Evolutionary conservation across 1,284 basidiomycete genomes (phyloP).

Genomic region (Microbotryum violaceum): DNA sequence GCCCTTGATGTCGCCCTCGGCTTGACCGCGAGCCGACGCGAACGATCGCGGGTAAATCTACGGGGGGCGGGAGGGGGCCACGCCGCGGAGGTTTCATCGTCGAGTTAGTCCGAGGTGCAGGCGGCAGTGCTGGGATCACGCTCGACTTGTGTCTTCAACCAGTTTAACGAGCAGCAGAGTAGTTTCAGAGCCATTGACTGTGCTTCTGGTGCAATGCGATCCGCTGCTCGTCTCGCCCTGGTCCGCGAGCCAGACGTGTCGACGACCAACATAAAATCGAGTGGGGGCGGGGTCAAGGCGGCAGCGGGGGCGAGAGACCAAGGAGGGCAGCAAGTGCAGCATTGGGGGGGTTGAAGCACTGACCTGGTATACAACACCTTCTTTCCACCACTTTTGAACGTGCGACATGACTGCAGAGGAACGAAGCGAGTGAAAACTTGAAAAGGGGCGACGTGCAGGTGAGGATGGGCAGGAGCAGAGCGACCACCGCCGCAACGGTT

Average conservation of each 20-base stretch:
- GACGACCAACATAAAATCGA: too few relatives aligned
- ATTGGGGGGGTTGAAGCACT: background rate
- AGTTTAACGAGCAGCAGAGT: background rate
- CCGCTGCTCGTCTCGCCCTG: background rate
- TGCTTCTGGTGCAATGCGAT: background rate
- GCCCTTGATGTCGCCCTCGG: conserved; percentile 64
- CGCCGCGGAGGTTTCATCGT: background rate
- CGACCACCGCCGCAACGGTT: too few relatives aligned
- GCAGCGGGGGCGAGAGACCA: background rate
- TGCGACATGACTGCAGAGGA: background rate
- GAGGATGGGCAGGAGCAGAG: too few relatives aligned
- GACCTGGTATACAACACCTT: conserved; percentile 55
- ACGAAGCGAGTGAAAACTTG: too few relatives aligned
- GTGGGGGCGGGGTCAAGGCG: background rate
- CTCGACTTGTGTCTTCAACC: background rate
- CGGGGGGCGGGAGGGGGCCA: background rate
- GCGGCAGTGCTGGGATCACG: background rate
- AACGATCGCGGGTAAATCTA: conserved; percentile 68
- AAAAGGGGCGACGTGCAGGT: too few relatives aligned
- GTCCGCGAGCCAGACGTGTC: background rate
- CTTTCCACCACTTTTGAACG: conserved; percentile 54
- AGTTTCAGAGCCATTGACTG: background rate
- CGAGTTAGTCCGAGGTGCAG: conserved; percentile 1
- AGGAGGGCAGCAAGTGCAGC: background rate
- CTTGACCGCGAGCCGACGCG: conserved; percentile 64